Percentiles rank a stretch among this genome's conserved stretches.
Evolutionary conservation across 306 rosid genomes (phyloP).

Genomic region (Fagus sylvatica): DNA sequence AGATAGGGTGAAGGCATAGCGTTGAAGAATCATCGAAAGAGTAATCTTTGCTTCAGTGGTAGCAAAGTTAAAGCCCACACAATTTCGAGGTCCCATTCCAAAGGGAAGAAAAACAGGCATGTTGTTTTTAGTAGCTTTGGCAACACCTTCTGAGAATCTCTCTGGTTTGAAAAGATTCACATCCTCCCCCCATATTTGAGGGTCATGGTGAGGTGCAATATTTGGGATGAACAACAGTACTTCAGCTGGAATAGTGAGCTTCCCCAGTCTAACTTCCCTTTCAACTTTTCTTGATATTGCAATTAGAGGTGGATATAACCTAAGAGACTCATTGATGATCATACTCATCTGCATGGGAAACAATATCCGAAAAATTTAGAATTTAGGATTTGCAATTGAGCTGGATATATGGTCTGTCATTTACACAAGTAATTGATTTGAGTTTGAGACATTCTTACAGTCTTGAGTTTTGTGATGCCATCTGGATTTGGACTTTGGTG

Average conservation of each 20-base stretch:
- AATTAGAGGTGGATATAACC: conserved; percentile 21
- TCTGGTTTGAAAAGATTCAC: conserved; percentile 31
- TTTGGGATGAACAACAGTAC: background rate
- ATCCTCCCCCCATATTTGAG: conserved; percentile 31
- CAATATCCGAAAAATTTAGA: no score
- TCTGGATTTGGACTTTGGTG: background rate
- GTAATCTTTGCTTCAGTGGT: conserved; percentile 18
- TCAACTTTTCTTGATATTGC: background rate
- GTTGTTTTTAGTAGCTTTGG: conserved; percentile 22
- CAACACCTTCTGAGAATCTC: conserved; percentile 24
- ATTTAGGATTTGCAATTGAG: no score
- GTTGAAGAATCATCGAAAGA: conserved; percentile 29
- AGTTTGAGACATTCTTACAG: conserved; percentile 6
- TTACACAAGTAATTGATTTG: background rate
- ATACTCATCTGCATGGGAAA: conserved; percentile 24
- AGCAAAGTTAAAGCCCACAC: conserved; percentile 30
- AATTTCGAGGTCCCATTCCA: conserved; percentile 23
- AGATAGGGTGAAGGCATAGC: conserved; percentile 24
- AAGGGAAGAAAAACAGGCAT: conserved; percentile 22
- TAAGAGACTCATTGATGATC: conserved; percentile 29
- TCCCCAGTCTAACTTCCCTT: conserved; percentile 22
- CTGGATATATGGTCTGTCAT: no score
- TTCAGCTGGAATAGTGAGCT: conserved; percentile 16
- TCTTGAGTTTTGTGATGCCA: conserved; percentile 21
- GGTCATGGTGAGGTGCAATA: conserved; percentile 25